Percentiles rank a stretch among this genome's conserved stretches.
These are phyloP conservation scores for Rhodosorus marinus DNA, from an alignment of 23 red algal species.

Conservation along the genomic window DNA sequence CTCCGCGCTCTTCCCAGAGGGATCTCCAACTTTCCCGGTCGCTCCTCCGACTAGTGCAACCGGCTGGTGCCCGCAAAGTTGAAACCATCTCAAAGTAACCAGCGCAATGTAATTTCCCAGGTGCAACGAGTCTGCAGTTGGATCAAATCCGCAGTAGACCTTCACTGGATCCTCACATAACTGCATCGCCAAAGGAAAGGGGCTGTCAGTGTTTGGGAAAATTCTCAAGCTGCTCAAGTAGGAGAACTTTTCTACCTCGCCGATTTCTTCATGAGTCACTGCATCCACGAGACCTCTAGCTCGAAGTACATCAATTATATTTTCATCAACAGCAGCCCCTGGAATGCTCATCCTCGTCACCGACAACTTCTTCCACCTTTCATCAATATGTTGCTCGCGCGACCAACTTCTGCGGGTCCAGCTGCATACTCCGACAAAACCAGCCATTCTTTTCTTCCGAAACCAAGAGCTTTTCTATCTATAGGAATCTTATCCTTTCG, in stretches of 20 bases:
- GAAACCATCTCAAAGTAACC: constrained; percentile 74
- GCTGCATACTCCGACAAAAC: too few species aligned
- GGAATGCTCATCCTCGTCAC: too few species aligned
- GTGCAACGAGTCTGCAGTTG: constrained; percentile 89
- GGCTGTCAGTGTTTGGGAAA: too few species aligned
- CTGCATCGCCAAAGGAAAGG: too few species aligned
- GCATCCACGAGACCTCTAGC: constrained; percentile 40
- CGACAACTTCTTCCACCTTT: too few species aligned
- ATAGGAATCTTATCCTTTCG: too few species aligned
- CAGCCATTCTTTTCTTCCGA: too few species aligned
- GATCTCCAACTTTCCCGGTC: constrained; percentile 75
- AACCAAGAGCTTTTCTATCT: too few species aligned
- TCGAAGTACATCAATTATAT: constrained; percentile 49
- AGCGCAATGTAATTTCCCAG: constrained; percentile 84
- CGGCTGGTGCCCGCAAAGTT: constrained; percentile 49
- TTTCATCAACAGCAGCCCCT: too few species aligned
- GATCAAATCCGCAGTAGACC: constrained; percentile 88
- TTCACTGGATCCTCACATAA: constrained; percentile 12
- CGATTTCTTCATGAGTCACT: constrained; percentile 13
- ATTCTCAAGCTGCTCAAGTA: not conserved
- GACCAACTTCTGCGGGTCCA: too few species aligned
- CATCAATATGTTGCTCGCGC: too few species aligned
- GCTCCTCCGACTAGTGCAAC: constrained; percentile 69
- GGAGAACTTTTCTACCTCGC: too few species aligned
- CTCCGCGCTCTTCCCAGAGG: constrained; percentile 66